Evolutionary conservation across 805 yeast species (phyloP), one percentile per base, ranked within the genome.

Genomic region (Spathaspora girioi): DNA sequence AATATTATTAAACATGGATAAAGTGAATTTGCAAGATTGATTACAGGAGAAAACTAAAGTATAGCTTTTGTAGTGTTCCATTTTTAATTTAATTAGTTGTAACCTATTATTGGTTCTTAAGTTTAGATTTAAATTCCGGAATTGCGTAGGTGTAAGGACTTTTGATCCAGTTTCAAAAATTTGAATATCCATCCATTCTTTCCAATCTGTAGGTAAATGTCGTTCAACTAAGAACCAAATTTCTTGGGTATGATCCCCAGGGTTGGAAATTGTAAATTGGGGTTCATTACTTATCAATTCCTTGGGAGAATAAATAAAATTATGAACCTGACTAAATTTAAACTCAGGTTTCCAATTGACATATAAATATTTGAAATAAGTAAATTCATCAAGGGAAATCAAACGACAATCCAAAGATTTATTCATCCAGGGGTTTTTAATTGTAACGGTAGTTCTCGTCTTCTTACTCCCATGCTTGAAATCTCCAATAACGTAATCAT

Each of bases 401-500:
- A 55, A 50, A 41, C 70, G 55, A 14, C 54, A 52, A 7, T 52
- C 51, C 5, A 35, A 35, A 14, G 46, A 43, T 12, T 47, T 45
- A 17, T 57, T 60, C 7, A 63, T 54, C 79, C 78, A 74, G 5
- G 78, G 77, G 48, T 74, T 74, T 46, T 65, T 69, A 18, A 73
- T 46, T 0, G 43, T 31, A 1, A 64, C 40, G n/a, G n/a, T n/a
- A n/a, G n/a, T n/a, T 12, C 47, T 42, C 2, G 48, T 26, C 12
- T 45, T 29, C 2, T 43, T 35, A 2, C 41, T n/a, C 1, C 7
- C 18, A 11, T 9, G 1, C 5, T n/a, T 2, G 15, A 27, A 43
- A 19, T 66, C 58, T 5, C 69, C 51, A 0, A 89, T 68, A 0
- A 87, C 75, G 61, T 89, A 90, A 64, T 90, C 97, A 65, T 90